Percentiles rank a stretch among this genome's conserved stretches.
Conservation (phyloP, 371 early-diverging fungal genomes). For the Capillidium heterosporum region DNA sequence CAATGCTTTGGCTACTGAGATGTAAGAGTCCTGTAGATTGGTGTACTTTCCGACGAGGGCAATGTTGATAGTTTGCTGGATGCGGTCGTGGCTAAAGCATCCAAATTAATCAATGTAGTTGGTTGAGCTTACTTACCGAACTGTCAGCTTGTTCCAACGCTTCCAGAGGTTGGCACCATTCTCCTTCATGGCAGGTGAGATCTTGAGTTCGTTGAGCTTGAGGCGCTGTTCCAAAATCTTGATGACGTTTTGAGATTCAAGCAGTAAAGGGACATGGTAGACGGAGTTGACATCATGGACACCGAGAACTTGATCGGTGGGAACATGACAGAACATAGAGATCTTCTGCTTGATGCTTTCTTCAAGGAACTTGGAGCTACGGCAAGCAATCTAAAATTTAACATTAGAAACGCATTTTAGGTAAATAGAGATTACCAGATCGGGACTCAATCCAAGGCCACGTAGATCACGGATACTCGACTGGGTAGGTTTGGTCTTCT, state of each 20-base stretch:
- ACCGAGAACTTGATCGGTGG: constrained; percentile 67
- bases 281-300: constrained; percentile 91
- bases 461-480: constrained; percentile 86
- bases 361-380: constrained; percentile 65
- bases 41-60: constrained; percentile 96
- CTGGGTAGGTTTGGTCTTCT: constrained; percentile 99
- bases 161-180: constrained; percentile 45
- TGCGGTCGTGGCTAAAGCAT: constrained; percentile 42
- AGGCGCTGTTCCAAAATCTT: constrained; percentile 67
- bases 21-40: constrained; percentile 87
- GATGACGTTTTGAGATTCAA: constrained; percentile 70
- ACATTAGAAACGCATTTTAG: background rate
- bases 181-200: constrained; percentile 25
- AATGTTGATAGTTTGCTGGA: constrained; percentile 75
- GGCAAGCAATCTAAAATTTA: constrained; percentile 69
- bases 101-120: background rate
- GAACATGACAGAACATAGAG: constrained; percentile 96
- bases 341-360: constrained; percentile 77
- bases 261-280: constrained; percentile 89
- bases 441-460: constrained; percentile 91
- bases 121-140: constrained; percentile 11
- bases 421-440: constrained; percentile 39
- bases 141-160: constrained; percentile 74
- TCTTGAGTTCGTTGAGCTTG: constrained; percentile 36
- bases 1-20: constrained; percentile 90